Conservation (phyloP, 1,139 yeast genomes). For the Taiozyma sp. region DNA sequence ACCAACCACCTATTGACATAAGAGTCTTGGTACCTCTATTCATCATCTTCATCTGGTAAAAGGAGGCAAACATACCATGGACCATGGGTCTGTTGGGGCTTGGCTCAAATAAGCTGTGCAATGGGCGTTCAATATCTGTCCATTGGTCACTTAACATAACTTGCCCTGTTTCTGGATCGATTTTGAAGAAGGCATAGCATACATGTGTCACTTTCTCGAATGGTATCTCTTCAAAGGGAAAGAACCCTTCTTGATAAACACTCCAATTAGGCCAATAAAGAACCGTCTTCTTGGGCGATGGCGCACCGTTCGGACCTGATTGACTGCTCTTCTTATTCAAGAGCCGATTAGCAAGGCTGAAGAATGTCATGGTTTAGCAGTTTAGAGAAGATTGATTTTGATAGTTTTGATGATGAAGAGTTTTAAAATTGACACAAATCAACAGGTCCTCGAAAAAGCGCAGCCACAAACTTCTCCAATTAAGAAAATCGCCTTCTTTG, state of each 20-base stretch:
- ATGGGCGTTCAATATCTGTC: slow-evolving; percentile 55
- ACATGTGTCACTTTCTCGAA: slow-evolving; percentile 53
- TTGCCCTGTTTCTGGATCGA: slow-evolving; percentile 49
- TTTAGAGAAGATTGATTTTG: slow-evolving; percentile 11
- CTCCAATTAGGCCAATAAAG: slow-evolving; percentile 64
- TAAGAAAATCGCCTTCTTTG: no score
- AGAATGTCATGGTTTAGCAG: slow-evolving; percentile 22
- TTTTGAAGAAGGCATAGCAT: slow-evolving; percentile 69
- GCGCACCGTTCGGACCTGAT: slow-evolving; percentile 9
- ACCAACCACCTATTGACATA: slow-evolving; percentile 90
- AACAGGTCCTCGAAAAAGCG: neutral
- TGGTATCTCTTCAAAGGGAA: slow-evolving; percentile 59
- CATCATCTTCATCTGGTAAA: slow-evolving; percentile 21
- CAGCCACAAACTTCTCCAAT: neutral
- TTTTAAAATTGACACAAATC: slow-evolving; percentile 17
- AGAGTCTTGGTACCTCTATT: slow-evolving; percentile 50
- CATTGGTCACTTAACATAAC: slow-evolving; percentile 55
- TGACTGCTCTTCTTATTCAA: slow-evolving; percentile 7
- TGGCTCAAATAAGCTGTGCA: slow-evolving; percentile 18
- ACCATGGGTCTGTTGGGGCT: neutral
- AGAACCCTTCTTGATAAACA: slow-evolving; percentile 53
- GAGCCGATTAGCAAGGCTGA: slow-evolving; percentile 22
- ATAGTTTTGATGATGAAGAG: neutral
- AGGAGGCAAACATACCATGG: slow-evolving; percentile 16
- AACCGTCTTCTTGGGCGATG: slow-evolving; percentile 22